Evolutionary conservation across 2,329 filamentous ascomycete species (phyloP).

Genomic region (Exserohilum rostratum): DNA sequence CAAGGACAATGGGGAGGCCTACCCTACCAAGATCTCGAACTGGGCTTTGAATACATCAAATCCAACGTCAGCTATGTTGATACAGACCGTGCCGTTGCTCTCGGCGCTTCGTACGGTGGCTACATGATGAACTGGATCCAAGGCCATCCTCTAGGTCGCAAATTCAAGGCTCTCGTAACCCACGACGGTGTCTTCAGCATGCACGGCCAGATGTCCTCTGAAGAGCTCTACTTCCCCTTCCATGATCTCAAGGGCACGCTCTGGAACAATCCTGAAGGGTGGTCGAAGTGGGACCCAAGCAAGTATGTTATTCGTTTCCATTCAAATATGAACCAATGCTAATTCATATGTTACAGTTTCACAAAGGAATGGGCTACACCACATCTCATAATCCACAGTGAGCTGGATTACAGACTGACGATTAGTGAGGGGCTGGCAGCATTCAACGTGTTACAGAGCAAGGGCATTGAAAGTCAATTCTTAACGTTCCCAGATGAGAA

Average conservation of each 20-base stretch:
- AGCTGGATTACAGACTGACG: constrained; percentile 86
- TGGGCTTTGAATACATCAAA: constrained; percentile 76
- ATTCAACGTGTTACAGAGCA: constrained; percentile 83
- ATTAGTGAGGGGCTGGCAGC: constrained; percentile 83
- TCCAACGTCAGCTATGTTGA: constrained; percentile 72
- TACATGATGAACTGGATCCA: constrained; percentile 80
- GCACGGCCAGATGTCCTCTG: constrained; percentile 56
- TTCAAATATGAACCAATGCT: background rate
- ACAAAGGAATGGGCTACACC: constrained; percentile 80
- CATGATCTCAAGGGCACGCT: constrained; percentile 49
- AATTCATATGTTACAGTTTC: constrained; percentile 33
- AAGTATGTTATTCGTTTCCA: constrained; percentile 17
- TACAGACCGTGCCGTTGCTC: constrained; percentile 69
- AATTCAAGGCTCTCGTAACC: constrained; percentile 86
- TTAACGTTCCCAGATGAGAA: constrained; percentile 82
- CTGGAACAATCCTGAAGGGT: constrained; percentile 53
- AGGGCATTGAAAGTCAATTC: constrained; percentile 76
- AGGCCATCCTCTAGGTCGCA: constrained; percentile 78
- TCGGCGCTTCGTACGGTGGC: constrained; percentile 65
- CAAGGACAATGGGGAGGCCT: constrained; percentile 80
- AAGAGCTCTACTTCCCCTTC: constrained; percentile 60
- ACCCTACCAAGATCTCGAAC: constrained; percentile 82
- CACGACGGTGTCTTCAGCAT: constrained; percentile 84
- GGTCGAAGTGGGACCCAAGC: constrained; percentile 65
- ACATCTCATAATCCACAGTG: constrained; percentile 87